phyloP scores from a whole-genome alignment of 495 filamentous ascomycete genomes.

The Platismatia glauca region DNA sequence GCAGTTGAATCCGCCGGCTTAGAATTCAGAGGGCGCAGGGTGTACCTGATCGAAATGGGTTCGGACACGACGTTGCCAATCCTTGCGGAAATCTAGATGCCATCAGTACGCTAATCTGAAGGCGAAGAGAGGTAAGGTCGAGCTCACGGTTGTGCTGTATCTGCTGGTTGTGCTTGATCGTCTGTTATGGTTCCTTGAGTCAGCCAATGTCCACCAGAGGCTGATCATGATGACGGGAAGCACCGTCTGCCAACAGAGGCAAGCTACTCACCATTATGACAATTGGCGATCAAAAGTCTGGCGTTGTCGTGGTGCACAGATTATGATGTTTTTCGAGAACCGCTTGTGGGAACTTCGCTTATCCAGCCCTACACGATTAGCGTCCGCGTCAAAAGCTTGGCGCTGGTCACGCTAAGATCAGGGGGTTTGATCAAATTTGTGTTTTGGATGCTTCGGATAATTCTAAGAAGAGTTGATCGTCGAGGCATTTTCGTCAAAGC shows the following conservation, averaged over 20 bases:
- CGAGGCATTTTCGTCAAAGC: neutral
- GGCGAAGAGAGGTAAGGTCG: slow-evolving; percentile 15
- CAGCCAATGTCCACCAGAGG: neutral
- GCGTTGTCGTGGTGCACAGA: slow-evolving; percentile 23
- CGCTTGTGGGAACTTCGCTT: slow-evolving; percentile 7
- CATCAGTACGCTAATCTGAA: slow-evolving; percentile 19
- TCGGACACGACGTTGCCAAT: slow-evolving; percentile 98
- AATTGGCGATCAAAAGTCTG: slow-evolving; percentile 54
- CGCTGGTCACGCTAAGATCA: neutral
- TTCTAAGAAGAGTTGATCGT: neutral
- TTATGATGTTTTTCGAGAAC: slow-evolving; percentile 8
- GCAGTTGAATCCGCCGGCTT: neutral
- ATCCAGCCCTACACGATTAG: neutral
- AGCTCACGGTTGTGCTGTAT: slow-evolving; percentile 91
- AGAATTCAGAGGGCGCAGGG: slow-evolving; percentile 29
- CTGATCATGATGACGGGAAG: slow-evolving; percentile 12
- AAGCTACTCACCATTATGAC: slow-evolving; percentile 48
- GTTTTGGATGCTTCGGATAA: neutral
- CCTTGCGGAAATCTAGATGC: slow-evolving; percentile 92
- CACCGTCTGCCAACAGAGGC: neutral
- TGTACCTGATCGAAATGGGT: slow-evolving; percentile 99
- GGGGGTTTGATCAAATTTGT: neutral
- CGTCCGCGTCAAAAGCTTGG: neutral
- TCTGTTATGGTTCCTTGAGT: slow-evolving; percentile 36
- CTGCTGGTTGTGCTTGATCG: slow-evolving; percentile 99